These are phyloP conservation scores for Protomyces pachydermus DNA, from an alignment of 1,139 yeast genomes.

Conservation along the genomic window DNA sequence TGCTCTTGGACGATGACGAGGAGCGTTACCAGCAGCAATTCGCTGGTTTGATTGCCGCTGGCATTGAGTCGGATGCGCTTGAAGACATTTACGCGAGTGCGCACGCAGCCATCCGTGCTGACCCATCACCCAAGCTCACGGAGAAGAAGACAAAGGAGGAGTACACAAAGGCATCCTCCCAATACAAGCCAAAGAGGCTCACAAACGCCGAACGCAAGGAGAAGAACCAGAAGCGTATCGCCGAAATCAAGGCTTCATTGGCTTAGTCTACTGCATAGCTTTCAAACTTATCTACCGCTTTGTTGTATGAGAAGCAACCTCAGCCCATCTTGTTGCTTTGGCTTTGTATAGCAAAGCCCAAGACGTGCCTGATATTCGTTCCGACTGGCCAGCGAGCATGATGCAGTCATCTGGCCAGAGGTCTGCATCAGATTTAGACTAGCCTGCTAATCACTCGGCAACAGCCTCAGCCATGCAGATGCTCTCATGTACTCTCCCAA, in stretches of 20 bases:
- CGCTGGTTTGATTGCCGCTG: constrained; percentile 95
- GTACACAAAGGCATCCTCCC: constrained; percentile 94
- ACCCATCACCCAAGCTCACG: constrained; percentile 78
- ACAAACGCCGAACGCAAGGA: constrained; percentile 89
- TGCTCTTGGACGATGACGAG: constrained; percentile 99
- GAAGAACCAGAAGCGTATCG: constrained; percentile 42
- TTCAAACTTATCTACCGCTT: not conserved
- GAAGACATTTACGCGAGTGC: constrained; percentile 96
- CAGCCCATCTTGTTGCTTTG: too few species aligned
- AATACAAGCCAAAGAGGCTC: constrained; percentile 83
- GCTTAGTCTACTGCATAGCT: constrained; percentile 1
- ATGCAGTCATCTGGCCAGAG: too few species aligned
- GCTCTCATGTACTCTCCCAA: too few species aligned
- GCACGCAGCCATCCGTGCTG: constrained; percentile 83
- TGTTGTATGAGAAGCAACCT: too few species aligned
- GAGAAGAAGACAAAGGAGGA: constrained; percentile 96
- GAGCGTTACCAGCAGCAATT: constrained; percentile 96
- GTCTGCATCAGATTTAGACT: too few species aligned
- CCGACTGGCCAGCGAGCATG: too few species aligned
- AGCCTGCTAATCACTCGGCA: too few species aligned
- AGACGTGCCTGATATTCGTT: too few species aligned
- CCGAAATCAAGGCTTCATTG: constrained; percentile 13
- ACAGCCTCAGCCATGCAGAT: too few species aligned
- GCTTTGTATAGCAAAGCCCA: too few species aligned
- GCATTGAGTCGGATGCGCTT: constrained; percentile 91